Evolutionary conservation across 176 grass and related monocot species (phyloP).

Genomic region (Musa beccarii): DNA sequence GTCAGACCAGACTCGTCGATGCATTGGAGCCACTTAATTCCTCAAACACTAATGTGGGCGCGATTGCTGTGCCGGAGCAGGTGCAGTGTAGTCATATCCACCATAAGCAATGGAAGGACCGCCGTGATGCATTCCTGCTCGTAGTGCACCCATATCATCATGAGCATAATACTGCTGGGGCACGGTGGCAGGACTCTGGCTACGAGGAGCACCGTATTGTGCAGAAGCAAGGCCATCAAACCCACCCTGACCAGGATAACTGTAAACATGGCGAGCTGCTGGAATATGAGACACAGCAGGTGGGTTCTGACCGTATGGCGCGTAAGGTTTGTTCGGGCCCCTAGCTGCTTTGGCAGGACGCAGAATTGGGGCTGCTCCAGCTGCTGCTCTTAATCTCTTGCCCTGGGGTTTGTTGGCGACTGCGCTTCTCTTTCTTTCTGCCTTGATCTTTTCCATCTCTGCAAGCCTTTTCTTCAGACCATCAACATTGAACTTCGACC

Average conservation of each 20-base stretch:
- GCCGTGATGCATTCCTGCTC: not conserved
- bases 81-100: slow-evolving; percentile 11
- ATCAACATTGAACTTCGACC: slow-evolving; percentile 38
- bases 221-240: slow-evolving; percentile 13
- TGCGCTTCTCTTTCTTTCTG: slow-evolving; percentile 41
- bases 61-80: not conserved
- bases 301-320: slow-evolving; percentile 1
- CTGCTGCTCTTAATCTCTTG: slow-evolving; percentile 1
- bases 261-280: slow-evolving; percentile 2
- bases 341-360: slow-evolving; percentile 14
- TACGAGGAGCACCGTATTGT: slow-evolving; percentile 8
- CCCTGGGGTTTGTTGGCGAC: slow-evolving; percentile 3
- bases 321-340: slow-evolving; percentile 2
- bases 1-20: too few species aligned
- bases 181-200: slow-evolving; percentile 12
- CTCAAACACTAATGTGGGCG: not conserved
- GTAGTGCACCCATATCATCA: slow-evolving; percentile 1
- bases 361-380: not conserved
- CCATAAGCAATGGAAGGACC: slow-evolving; percentile 6
- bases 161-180: slow-evolving; percentile 12
- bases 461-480: slow-evolving; percentile 41
- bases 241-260: slow-evolving; percentile 10
- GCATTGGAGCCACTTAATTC: too few species aligned
- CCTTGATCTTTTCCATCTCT: slow-evolving; percentile 46
- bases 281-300: slow-evolving; percentile 4